Conservation (phyloP, 805 yeast genomes). For the Hanseniaspora mollemarum region DNA sequence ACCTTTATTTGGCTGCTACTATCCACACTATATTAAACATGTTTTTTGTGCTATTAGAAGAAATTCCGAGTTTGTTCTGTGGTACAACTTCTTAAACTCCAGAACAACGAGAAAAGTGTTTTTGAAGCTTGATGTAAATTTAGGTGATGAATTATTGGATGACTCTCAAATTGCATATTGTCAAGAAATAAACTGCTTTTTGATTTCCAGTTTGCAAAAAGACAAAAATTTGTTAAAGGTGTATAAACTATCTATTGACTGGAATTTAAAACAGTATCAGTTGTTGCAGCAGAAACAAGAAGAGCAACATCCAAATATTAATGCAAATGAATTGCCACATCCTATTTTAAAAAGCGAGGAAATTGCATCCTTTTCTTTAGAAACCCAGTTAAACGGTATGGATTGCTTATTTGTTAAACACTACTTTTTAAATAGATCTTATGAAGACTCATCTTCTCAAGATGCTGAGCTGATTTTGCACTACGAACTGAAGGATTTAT, state of each 20-base stretch:
- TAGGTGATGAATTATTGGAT: conserved; percentile 28
- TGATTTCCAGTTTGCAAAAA: conserved; percentile 26
- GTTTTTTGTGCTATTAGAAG: conserved; percentile 29
- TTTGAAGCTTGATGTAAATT: conserved; percentile 23
- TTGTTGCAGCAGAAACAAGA: conserved; percentile 13
- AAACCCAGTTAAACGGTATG: conserved; percentile 22
- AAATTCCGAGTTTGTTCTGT: conserved; percentile 30
- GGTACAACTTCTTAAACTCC: conserved; percentile 32
- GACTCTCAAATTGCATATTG: conserved; percentile 28
- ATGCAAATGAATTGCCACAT: conserved; percentile 24
- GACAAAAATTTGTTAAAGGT: conserved; percentile 23
- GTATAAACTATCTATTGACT: conserved; percentile 26
- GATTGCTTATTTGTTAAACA: conserved; percentile 22
- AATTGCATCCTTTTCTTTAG: conserved; percentile 23
- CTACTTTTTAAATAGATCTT: conserved; percentile 24
- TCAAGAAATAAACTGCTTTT: conserved; percentile 26
- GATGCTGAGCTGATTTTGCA: conserved; percentile 26
- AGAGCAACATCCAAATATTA: conserved; percentile 18
- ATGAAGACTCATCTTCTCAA: conserved; percentile 22
- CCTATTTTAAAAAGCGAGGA: conserved; percentile 26
- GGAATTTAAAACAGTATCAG: conserved; percentile 24
- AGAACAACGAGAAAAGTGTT: conserved; percentile 30
- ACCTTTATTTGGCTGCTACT: conserved; percentile 29
- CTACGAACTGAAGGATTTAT: conserved; percentile 18
- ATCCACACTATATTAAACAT: conserved; percentile 32